Conservation (phyloP, 75 land plant species). For the Sequoia sempervirens region DNA sequence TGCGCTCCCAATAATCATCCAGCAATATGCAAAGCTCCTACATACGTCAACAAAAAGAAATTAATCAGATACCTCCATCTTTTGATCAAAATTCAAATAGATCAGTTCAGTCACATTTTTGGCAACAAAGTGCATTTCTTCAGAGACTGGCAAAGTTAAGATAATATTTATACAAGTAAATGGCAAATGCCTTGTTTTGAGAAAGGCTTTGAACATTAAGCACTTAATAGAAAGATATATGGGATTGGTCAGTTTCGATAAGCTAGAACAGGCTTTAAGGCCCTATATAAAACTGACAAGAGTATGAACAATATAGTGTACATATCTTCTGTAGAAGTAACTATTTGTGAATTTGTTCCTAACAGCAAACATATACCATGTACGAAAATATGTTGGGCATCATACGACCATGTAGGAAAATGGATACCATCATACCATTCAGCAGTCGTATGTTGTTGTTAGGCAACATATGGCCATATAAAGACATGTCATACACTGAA, state of each 20-base stretch:
- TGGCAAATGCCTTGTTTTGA: not conserved
- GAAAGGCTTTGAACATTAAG: not conserved
- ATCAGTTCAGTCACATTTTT: not conserved
- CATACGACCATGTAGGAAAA: too few species aligned
- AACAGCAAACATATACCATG: not conserved
- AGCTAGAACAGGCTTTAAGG: not conserved
- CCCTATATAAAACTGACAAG: not conserved
- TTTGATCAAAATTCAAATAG: not conserved
- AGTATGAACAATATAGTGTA: not conserved
- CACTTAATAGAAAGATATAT: not conserved
- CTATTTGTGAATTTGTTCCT: not conserved
- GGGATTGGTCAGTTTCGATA: not conserved
- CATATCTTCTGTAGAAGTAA: not conserved
- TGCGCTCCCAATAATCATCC: slow-evolving; percentile 98
- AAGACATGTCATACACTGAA: too few species aligned
- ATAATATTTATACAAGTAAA: not conserved
- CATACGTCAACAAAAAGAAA: not conserved
- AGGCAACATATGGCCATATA: too few species aligned
- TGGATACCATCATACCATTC: too few species aligned
- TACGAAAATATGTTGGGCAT: too few species aligned
- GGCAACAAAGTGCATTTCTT: not conserved
- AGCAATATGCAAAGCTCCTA: slow-evolving; percentile 92
- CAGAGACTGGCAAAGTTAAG: not conserved
- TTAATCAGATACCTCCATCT: not conserved
- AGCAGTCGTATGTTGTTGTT: too few species aligned